Evolutionary conservation across 192 early-diverging fungal species (phyloP).

Genomic region (Coemansia sp.): DNA sequence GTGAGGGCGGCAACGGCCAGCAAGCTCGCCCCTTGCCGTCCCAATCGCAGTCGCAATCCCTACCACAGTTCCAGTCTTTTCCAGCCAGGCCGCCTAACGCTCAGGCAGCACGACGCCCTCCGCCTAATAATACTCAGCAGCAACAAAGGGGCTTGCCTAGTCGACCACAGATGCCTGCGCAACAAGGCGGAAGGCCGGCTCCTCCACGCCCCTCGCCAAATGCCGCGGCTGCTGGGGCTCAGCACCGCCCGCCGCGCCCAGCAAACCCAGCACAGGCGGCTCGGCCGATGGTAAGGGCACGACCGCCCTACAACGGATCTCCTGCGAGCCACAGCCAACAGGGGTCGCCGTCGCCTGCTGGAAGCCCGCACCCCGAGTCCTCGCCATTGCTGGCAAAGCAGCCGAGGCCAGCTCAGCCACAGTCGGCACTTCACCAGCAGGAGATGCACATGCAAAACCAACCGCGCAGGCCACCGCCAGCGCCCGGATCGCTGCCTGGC

Average conservation of each 20-base stretch:
- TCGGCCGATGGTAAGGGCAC: constrained; percentile 7
- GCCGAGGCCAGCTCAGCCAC: constrained; percentile 3
- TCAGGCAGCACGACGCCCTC: constrained; percentile 3
- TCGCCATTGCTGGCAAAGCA: constrained; percentile 4
- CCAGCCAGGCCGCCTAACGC: not conserved
- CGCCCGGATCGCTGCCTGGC: not conserved
- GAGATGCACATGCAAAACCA: constrained; percentile 4
- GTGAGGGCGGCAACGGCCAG: not conserved
- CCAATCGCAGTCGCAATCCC: not conserved
- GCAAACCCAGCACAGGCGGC: not conserved
- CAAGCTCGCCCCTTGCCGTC: not conserved
- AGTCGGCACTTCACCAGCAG: constrained; percentile 4
- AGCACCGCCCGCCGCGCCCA: constrained; percentile 8
- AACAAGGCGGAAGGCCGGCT: not conserved
- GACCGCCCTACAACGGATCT: not conserved
- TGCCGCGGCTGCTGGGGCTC: not conserved
- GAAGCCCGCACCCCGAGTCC: constrained; percentile 13
- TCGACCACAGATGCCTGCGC: not conserved
- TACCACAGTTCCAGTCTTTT: not conserved
- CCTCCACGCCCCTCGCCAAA: not conserved
- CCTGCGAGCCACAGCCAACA: constrained; percentile 8
- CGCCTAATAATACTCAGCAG: constrained; percentile 2
- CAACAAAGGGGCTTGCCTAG: constrained; percentile 1
- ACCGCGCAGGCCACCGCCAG: constrained; percentile 1
- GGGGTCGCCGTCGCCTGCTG: constrained; percentile 11